Evolutionary conservation across 208 protist genomes (phyloP).

Genomic region (Porcisia deanei): DNA sequence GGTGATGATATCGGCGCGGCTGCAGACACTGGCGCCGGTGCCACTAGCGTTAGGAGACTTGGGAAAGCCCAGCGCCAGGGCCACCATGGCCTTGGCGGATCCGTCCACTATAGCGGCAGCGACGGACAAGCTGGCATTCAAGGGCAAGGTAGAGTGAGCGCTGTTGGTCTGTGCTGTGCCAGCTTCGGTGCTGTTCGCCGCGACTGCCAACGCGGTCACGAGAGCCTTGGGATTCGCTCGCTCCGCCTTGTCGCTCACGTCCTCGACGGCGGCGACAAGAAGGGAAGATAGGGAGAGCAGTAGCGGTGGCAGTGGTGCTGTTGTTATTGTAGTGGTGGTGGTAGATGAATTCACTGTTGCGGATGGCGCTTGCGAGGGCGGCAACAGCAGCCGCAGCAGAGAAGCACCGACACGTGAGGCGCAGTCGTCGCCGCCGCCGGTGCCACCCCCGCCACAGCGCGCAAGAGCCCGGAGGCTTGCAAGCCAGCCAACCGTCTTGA

Average conservation of each 20-base stretch:
- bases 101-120: slow-evolving; percentile 46
- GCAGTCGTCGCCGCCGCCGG: neutral
- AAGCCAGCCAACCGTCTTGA: slow-evolving; percentile 30
- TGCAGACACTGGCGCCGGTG: neutral
- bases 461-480: slow-evolving; percentile 23
- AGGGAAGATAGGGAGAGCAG: slow-evolving; percentile 11
- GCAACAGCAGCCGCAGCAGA: neutral
- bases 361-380: neutral
- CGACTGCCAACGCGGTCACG: neutral
- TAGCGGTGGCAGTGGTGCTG: slow-evolving; percentile 10
- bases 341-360: neutral
- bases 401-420: neutral
- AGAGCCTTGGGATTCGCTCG: neutral
- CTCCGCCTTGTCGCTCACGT: slow-evolving; percentile 15
- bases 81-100: slow-evolving; percentile 51
- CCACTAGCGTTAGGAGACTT: slow-evolving; percentile 6
- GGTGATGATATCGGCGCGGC: neutral
- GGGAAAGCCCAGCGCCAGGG: slow-evolving; percentile 37
- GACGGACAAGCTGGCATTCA: slow-evolving; percentile 6
- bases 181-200: neutral
- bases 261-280: slow-evolving; percentile 14
- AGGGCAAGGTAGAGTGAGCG: neutral
- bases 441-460: neutral
- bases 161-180: neutral
- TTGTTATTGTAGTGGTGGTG: neutral